phyloP scores from a whole-genome alignment of 2,329 filamentous ascomycete genomes.

The Phaeosphaeria sp. region DNA sequence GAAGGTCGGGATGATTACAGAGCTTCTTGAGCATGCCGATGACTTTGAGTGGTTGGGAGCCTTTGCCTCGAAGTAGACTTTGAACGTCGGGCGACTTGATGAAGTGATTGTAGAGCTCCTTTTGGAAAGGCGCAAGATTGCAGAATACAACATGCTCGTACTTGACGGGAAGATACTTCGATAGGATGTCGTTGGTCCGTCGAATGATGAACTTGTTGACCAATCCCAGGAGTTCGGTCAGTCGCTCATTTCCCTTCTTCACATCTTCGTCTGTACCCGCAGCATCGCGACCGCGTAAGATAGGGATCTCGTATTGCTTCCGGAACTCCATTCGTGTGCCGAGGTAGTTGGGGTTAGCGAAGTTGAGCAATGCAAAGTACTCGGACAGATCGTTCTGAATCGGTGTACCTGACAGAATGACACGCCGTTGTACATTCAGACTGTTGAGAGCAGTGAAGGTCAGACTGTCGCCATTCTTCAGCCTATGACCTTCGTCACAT shows the following conservation, averaged over 20 bases:
- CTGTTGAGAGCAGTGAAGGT: constrained; percentile 91
- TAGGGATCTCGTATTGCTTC: constrained; percentile 92
- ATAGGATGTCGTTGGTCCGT: constrained; percentile 95
- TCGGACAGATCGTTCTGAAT: constrained; percentile 99
- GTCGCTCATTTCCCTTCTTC: constrained; percentile 81
- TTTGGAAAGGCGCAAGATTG: constrained; percentile 89
- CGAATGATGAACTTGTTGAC: constrained; percentile 99
- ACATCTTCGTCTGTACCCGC: constrained; percentile 84
- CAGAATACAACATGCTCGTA: constrained; percentile 99
- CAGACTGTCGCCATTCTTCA: constrained; percentile 96
- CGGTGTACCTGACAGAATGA: constrained; percentile 94
- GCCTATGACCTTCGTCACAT: constrained; percentile 93
- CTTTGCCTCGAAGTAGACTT: constrained; percentile 87
- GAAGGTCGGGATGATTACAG: constrained; percentile 95
- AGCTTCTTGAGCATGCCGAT: constrained; percentile 98
- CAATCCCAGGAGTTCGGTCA: constrained; percentile 78
- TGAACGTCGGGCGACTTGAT: constrained; percentile 95
- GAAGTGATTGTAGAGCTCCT: constrained; percentile 95
- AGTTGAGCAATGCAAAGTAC: constrained; percentile 94
- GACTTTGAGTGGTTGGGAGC: constrained; percentile 93
- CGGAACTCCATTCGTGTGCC: constrained; percentile 90
- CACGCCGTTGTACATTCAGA: constrained; percentile 86
- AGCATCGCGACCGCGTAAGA: constrained; percentile 88
- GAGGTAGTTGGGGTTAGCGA: constrained; percentile 91
- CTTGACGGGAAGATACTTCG: constrained; percentile 96